These are phyloP conservation scores for Colletotrichum siamense DNA, from an alignment of 2,329 filamentous ascomycete genomes.

Conservation along the genomic window DNA sequence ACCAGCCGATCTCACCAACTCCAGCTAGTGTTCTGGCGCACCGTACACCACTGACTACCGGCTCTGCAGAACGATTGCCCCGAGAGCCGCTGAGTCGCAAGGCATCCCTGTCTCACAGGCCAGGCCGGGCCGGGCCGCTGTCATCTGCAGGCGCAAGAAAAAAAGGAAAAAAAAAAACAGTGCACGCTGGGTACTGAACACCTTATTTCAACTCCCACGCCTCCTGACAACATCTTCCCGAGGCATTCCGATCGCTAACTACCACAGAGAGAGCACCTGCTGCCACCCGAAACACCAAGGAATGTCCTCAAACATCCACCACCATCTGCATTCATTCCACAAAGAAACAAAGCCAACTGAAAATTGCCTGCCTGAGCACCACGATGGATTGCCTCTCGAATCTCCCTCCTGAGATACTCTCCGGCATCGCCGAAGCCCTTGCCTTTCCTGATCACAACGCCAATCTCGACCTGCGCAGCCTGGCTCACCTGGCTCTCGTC, in stretches of 20 bases:
- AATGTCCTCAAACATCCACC: not conserved
- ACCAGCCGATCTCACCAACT: too few species aligned
- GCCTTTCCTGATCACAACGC: not conserved
- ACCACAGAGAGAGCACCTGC: not conserved
- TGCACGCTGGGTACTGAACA: not conserved
- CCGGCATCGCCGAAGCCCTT: not conserved
- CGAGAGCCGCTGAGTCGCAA: too few species aligned
- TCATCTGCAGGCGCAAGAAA: not conserved
- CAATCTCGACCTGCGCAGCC: not conserved
- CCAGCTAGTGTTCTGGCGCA: too few species aligned
- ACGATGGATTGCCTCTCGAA: not conserved
- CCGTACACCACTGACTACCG: too few species aligned
- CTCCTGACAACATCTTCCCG: not conserved
- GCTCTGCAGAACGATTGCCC: too few species aligned
- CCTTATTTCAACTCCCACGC: not conserved
- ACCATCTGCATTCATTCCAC: too few species aligned
- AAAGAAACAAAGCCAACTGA: not conserved
- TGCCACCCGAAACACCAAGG: not conserved
- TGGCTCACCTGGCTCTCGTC: not conserved
- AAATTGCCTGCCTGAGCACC: not conserved
- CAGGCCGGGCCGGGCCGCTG: not conserved
- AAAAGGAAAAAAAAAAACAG: not conserved
- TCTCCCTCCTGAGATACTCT: not conserved
- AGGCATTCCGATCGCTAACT: not conserved
- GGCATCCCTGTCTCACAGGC: not conserved